Conservation (phyloP, 768 basidiomycete species). For the Kwoniella botswanensis region DNA sequence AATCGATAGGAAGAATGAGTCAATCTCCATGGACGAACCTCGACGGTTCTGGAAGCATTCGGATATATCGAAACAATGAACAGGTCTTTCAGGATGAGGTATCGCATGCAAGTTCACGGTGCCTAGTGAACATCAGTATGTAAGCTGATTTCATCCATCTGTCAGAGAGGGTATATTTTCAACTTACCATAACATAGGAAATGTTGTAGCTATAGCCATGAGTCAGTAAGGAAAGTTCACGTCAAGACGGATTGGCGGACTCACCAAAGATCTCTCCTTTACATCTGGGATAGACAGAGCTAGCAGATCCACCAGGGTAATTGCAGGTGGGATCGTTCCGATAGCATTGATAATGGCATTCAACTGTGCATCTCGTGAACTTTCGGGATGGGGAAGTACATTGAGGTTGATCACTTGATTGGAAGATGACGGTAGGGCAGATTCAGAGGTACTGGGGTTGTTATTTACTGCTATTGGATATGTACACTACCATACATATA, state of each 20-base stretch:
- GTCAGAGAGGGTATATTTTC: neutral
- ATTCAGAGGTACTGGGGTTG: neutral
- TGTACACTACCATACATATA: conserved; percentile 1
- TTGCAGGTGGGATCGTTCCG: conserved; percentile 7
- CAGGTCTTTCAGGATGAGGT: conserved; percentile 13
- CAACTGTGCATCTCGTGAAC: neutral
- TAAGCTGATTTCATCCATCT: no score
- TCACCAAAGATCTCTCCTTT: conserved; percentile 11
- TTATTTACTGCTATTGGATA: neutral
- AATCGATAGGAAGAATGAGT: conserved; percentile 11
- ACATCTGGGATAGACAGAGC: conserved; percentile 7
- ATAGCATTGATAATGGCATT: neutral
- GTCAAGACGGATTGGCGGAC: neutral
- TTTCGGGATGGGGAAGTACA: neutral
- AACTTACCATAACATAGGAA: conserved; percentile 14
- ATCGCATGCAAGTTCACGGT: conserved; percentile 12
- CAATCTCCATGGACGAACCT: conserved; percentile 8
- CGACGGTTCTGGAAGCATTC: conserved; percentile 8
- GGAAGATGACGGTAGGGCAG: neutral
- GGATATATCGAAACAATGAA: conserved; percentile 11
- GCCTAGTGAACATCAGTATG: neutral
- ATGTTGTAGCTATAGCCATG: conserved; percentile 3
- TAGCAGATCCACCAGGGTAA: conserved; percentile 8
- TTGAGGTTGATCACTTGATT: neutral
- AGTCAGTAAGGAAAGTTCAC: no score